phyloP scores from a whole-genome alignment of 75 land plant species.

The Isoetes taiwanensis region DNA sequence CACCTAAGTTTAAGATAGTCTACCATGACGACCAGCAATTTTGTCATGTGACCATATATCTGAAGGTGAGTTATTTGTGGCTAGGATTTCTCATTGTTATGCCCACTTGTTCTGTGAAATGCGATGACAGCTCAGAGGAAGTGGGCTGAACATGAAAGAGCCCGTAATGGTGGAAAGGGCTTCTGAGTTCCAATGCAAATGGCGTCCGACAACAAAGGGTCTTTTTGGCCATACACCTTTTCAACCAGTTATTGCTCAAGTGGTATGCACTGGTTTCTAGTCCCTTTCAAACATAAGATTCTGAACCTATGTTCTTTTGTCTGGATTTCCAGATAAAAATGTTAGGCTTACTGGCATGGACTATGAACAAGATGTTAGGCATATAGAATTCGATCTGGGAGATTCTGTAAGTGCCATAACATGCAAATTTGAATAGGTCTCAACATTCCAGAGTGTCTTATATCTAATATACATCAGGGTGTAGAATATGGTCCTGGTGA shows the following conservation, averaged over 20 bases:
- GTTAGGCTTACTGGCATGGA: conserved; percentile 31
- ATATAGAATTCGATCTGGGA: conserved; percentile 67
- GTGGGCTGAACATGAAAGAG: conserved; percentile 25
- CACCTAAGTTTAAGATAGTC: too few species aligned
- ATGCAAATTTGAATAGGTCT: background rate
- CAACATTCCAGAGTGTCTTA: background rate
- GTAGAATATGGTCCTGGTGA: conserved; percentile 67
- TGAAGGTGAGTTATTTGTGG: too few species aligned
- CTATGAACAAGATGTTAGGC: conserved; percentile 72
- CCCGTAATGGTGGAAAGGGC: conserved; percentile 30
- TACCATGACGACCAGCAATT: too few species aligned
- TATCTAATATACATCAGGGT: conserved; percentile 17
- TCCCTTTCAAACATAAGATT: background rate
- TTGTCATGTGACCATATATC: too few species aligned
- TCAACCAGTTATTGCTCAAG: conserved; percentile 18
- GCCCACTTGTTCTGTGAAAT: too few species aligned
- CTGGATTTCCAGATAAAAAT: conserved; percentile 38
- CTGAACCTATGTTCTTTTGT: background rate
- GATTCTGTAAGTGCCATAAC: conserved; percentile 16
- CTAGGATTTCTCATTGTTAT: too few species aligned
- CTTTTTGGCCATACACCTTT: conserved; percentile 11
- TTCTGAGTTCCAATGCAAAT: background rate
- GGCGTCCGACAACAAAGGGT: conserved; percentile 10
- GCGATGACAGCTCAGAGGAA: too few species aligned
- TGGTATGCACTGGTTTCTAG: background rate